Percentiles rank a stretch among this genome's conserved stretches.
Evolutionary conservation across 2,329 filamentous ascomycete genomes (phyloP).

Genomic region (Beauveria scarabaeidicola): DNA sequence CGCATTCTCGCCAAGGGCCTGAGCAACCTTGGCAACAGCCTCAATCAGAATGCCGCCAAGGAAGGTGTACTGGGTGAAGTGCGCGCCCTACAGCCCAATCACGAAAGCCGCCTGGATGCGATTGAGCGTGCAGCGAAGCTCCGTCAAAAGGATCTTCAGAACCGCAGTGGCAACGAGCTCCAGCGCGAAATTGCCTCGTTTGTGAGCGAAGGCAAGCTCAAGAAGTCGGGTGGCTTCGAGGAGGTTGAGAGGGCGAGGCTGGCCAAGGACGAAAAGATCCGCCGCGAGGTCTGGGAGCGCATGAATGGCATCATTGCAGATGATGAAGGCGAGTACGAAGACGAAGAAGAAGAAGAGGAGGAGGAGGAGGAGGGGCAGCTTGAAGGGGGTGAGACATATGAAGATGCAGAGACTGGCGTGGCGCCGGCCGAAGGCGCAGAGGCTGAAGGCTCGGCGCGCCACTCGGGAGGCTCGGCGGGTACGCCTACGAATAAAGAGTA

Average conservation of each 20-base stretch:
- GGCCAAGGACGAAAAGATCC: slow-evolving; percentile 77
- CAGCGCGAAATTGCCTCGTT: slow-evolving; percentile 79
- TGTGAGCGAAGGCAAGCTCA: slow-evolving; percentile 82
- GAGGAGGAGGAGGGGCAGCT: slow-evolving; percentile 16
- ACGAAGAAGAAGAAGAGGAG: slow-evolving; percentile 16
- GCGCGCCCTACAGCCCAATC: slow-evolving; percentile 85
- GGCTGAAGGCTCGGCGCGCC: neutral
- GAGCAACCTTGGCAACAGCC: slow-evolving; percentile 41
- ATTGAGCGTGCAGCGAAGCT: slow-evolving; percentile 95
- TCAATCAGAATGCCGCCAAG: slow-evolving; percentile 74
- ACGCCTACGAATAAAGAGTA: slow-evolving; percentile 10
- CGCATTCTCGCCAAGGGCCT: slow-evolving; percentile 49
- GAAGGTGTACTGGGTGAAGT: slow-evolving; percentile 90
- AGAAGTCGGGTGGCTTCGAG: slow-evolving; percentile 92
- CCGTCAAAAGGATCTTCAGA: slow-evolving; percentile 79
- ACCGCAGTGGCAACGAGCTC: slow-evolving; percentile 63
- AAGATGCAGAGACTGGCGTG: slow-evolving; percentile 9
- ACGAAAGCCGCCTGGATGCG: slow-evolving; percentile 84
- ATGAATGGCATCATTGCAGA: slow-evolving; percentile 47
- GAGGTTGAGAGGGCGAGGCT: slow-evolving; percentile 81
- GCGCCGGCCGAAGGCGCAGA: neutral
- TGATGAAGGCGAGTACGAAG: slow-evolving; percentile 18
- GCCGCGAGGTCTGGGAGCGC: slow-evolving; percentile 68
- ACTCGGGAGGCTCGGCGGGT: neutral
- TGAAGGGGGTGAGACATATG: slow-evolving; percentile 12